Evolutionary conservation across 2,329 filamentous ascomycete species (phyloP).

Genomic region (Zalaria sp.): DNA sequence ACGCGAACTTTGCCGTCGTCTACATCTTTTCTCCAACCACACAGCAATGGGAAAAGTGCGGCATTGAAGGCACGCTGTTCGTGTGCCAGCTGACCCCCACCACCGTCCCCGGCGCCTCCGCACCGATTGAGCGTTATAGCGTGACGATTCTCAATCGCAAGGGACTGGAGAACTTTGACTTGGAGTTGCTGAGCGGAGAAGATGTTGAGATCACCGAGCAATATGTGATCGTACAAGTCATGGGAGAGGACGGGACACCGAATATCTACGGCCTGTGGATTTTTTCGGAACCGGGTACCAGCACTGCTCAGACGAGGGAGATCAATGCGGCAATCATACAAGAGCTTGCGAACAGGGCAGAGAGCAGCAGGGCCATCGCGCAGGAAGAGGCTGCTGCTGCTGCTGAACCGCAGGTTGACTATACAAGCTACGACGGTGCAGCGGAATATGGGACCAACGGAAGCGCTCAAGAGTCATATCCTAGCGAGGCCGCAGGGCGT

Average conservation of each 20-base stretch:
- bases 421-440: background rate
- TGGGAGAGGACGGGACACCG: slow-evolving; percentile 13
- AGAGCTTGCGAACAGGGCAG: slow-evolving; percentile 39
- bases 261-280: slow-evolving; percentile 50
- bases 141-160: slow-evolving; percentile 34
- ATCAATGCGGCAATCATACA: slow-evolving; percentile 40
- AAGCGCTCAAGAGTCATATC: background rate
- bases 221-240: slow-evolving; percentile 40
- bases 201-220: slow-evolving; percentile 37
- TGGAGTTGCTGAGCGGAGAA: slow-evolving; percentile 26
- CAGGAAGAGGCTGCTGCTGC: slow-evolving; percentile 17
- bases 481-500: slow-evolving; percentile 4
- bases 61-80: slow-evolving; percentile 78
- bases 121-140: slow-evolving; percentile 23
- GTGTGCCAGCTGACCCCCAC: slow-evolving; percentile 48
- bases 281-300: slow-evolving; percentile 44
- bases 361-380: slow-evolving; percentile 31
- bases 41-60: slow-evolving; percentile 68
- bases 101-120: slow-evolving; percentile 7
- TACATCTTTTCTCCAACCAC: slow-evolving; percentile 60
- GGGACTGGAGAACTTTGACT: slow-evolving; percentile 32
- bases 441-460: background rate
- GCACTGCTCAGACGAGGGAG: slow-evolving; percentile 35
- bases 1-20: slow-evolving; percentile 74
- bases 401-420: slow-evolving; percentile 2